Percentiles rank a stretch among this genome's conserved stretches.
These are phyloP conservation scores for Vitis rupestris DNA, from an alignment of 164 flowering plant species.

Conservation along the genomic window DNA sequence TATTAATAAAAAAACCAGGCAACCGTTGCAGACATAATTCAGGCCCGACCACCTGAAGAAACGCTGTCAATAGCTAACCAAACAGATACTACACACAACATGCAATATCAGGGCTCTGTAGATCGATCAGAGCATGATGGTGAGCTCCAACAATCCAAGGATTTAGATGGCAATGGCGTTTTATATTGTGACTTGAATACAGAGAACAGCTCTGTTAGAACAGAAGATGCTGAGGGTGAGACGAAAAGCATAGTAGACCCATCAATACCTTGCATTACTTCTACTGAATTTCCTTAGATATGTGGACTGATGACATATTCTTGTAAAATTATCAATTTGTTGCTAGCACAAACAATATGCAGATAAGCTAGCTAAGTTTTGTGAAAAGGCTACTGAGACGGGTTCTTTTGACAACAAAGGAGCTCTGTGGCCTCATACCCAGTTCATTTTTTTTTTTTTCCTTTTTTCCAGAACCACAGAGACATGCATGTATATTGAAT, in stretches of 20 bases:
- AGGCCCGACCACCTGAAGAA: constrained; percentile 13
- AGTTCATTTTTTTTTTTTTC: background rate
- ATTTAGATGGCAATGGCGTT: constrained; percentile 38
- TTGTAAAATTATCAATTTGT: constrained; percentile 2
- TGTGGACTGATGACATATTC: background rate
- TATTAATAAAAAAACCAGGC: constrained; percentile 27
- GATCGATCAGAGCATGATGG: constrained; percentile 10
- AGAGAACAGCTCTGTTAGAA: constrained; percentile 12
- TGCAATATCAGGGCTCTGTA: constrained; percentile 6
- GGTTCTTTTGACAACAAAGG: background rate
- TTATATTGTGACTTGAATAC: constrained; percentile 40
- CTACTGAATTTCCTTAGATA: constrained; percentile 1
- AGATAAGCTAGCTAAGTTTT: background rate
- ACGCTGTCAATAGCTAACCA: constrained; percentile 12
- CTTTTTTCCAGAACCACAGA: background rate
- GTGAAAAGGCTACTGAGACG: background rate
- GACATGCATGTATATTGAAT: background rate
- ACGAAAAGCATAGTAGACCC: constrained; percentile 4
- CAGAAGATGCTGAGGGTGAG: constrained; percentile 10
- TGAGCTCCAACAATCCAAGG: constrained; percentile 16
- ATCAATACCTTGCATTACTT: constrained; percentile 4
- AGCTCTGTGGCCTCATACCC: background rate
- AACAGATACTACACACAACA: constrained; percentile 9
- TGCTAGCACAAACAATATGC: background rate
- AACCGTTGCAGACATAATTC: constrained; percentile 53